Conservation (phyloP, 495 filamentous ascomycete species). For the Trichoderma reesei region DNA sequence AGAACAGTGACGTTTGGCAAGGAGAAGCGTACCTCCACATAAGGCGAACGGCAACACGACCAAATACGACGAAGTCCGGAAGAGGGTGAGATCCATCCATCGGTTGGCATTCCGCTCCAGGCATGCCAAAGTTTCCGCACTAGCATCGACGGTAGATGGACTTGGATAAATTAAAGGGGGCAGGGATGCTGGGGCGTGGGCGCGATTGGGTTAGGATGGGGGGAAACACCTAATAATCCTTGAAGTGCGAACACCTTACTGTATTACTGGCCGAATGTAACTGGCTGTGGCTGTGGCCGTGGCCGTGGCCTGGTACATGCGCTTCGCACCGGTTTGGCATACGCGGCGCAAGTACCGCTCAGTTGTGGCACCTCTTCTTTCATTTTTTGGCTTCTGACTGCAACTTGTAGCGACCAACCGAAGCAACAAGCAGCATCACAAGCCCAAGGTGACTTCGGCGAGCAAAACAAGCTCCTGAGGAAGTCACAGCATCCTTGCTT, state of each 20-base stretch:
- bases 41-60: not conserved
- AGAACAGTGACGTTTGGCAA: not conserved
- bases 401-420: not conserved
- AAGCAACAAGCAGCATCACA: not conserved
- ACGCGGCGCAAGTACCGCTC: not conserved
- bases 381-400: too few species aligned
- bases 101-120: not conserved
- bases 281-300: too few species aligned
- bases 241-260: not conserved
- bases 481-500: not conserved
- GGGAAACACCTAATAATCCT: not conserved
- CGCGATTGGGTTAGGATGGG: slow-evolving; percentile 4
- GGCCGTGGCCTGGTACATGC: not conserved
- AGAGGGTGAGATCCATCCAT: not conserved
- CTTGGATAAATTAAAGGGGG: slow-evolving; percentile 8
- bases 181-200: not conserved
- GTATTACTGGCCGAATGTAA: too few species aligned
- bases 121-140: not conserved
- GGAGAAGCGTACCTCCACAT: not conserved
- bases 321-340: not conserved
- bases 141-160: slow-evolving; percentile 9
- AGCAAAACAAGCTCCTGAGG: not conserved
- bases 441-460: not conserved
- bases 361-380: too few species aligned
- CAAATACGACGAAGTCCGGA: not conserved